These are phyloP conservation scores for Botrytis sinoallii DNA, from an alignment of 2,329 filamentous ascomycete genomes.

Conservation along the genomic window DNA sequence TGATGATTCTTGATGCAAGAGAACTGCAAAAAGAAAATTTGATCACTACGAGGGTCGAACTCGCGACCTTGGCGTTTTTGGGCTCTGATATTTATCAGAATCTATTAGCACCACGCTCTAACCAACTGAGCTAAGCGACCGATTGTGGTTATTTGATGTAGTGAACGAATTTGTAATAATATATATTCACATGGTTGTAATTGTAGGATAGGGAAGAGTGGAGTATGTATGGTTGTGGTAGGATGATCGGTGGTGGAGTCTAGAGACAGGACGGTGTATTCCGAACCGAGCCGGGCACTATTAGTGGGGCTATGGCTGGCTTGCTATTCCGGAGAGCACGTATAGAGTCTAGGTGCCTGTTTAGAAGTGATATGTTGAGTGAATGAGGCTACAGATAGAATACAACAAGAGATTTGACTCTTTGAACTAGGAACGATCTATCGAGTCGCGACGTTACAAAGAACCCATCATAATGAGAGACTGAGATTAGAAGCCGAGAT, in stretches of 20 bases:
- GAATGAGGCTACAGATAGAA: neutral
- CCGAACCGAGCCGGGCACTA: neutral
- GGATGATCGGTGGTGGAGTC: neutral
- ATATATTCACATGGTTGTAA: accelerated
- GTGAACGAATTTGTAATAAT: accelerated
- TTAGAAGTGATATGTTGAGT: neutral
- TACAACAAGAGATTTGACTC: neutral
- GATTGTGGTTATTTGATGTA: neutral
- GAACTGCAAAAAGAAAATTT: accelerated
- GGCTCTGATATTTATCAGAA: accelerated
- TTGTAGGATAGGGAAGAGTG: neutral
- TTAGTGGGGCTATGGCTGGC: neutral
- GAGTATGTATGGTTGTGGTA: neutral
- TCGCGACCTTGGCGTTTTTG: neutral
- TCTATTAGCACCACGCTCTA: slow-evolving; percentile 15
- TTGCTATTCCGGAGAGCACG: neutral
- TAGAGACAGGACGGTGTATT: neutral
- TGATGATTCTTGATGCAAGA: no score
- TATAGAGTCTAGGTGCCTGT: neutral
- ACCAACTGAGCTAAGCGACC: slow-evolving; percentile 17
- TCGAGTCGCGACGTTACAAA: neutral
- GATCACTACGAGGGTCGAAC: slow-evolving; percentile 12
- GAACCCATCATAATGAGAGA: neutral
- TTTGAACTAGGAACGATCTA: neutral
- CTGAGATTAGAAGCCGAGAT: neutral